Base-by-base conservation (phyloP, 2,329 filamentous ascomycete genomes). In the Fusarium nurragi region DNA sequence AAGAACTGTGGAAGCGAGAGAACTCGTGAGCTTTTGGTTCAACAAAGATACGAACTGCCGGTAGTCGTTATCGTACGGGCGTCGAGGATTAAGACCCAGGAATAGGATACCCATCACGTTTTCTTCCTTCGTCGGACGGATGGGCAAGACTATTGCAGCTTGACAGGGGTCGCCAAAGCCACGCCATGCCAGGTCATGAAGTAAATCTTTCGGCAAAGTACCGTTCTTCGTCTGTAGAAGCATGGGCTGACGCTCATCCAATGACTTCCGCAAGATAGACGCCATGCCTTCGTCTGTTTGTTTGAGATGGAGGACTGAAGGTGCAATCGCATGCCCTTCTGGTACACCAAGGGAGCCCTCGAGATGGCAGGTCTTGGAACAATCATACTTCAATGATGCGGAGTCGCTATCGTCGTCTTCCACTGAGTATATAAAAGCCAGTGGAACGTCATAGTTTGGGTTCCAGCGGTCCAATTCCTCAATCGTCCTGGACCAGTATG, bases 61-160 rank as follows among this genome's bases (percentile, higher is more conserved):
- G 69, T 92, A 93, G 62, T 91, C 89, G 58, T 90, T 88, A 69
- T 93, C 90, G 63, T 90, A 92, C 0, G 90, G 89, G 38, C 89
- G 80, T 39, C 89, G 80, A 7, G 90, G 89, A 68, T 93, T 92
- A 11, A 92, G 80, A 2, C 88, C 90, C 38, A 93, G 79, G 14
- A 92, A 81, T 5, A 93, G 77, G 61, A 92, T 86, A 0, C 89
- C 90, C 57, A 91, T 82, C 1, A 86, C 86, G 11, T 83, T 82
- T 53, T 92, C 89, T 25, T 81, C 88, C 4, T 87, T 90, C 0
- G 88, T 83, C 6, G 82, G 88, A 52, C 90, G 87, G 37, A 93
- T 89, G 0, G 90, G 89, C 63, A 87, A 87, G 16, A 92, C 83
- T 5, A 92, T 86, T 18, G 89, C 87, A 10, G 87, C 81, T n/a